A percentile compares a stretch with the other conserved stretches of the same genome.
Conservation (phyloP, 495 filamentous ascomycete species). For the Neurospora africana region DNA sequence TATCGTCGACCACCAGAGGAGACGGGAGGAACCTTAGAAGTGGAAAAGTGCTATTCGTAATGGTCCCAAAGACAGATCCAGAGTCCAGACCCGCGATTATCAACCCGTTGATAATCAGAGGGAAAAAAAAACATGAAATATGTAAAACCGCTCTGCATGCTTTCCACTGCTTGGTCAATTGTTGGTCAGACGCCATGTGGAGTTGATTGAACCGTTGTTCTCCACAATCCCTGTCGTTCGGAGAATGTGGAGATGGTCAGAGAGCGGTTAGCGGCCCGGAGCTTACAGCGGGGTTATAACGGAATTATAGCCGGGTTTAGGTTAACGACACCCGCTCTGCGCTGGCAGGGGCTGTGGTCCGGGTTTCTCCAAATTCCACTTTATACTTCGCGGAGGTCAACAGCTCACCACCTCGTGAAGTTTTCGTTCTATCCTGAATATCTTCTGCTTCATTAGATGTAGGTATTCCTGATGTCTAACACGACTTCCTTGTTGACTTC, state of each 20-base stretch:
- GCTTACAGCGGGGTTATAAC: background rate
- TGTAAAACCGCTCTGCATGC: background rate
- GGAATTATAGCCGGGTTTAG: background rate
- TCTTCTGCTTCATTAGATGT: background rate
- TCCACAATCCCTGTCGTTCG: background rate
- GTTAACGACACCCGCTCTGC: too few relatives aligned
- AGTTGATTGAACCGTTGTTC: background rate
- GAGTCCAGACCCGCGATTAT: background rate
- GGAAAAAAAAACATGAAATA: background rate
- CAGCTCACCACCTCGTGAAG: background rate
- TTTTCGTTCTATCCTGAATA: background rate
- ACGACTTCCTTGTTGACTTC: background rate
- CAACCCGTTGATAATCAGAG: background rate
- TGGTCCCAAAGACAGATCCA: background rate
- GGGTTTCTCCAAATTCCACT: background rate
- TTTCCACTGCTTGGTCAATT: background rate
- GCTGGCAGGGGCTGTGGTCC: too few relatives aligned
- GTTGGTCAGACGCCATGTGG: background rate
- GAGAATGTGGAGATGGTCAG: background rate
- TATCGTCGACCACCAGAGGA: background rate
- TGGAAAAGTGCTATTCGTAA: too few relatives aligned
- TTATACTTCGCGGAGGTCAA: background rate
- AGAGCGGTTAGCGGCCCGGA: background rate
- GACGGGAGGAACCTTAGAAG: too few relatives aligned
- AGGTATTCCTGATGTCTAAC: background rate